Base-by-base conservation (phyloP, 2,329 filamentous ascomycete species). In the Podosphaera leucotricha region DNA sequence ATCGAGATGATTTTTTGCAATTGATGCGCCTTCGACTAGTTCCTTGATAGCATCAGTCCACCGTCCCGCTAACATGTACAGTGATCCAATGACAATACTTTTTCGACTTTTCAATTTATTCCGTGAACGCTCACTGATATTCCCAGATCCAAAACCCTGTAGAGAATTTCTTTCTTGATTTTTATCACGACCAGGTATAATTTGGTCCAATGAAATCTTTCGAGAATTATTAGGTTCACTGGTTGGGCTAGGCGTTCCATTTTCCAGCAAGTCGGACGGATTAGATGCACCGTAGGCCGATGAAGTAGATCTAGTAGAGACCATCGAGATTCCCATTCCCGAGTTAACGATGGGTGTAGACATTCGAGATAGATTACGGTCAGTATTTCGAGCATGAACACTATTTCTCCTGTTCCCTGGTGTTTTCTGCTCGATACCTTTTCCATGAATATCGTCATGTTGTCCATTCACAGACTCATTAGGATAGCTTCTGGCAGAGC, bases 41-140 rank as follows among this genome's bases (percentile, higher is more conserved):
- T 92, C 83, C 57, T 75, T 80, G 39, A 95, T 60, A 6, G 87
- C 86, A 61, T 95, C 86, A 41, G 69, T 72, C 85, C 90, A 94
- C 49, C 85, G 75, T 21, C 90, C 90, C 44, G 84, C 80, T 60
- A 86, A 80, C 52, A 98, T 71, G 58, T 87, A 92, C 50, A 94
- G 66, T 15, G 80, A 84, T 1, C 83, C 87, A 51, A 92, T 68
- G 7, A 92, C 71, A 46, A 94, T 77, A 19, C 75, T 74, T 13
- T 82, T 71, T 44, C 87, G 75, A 22, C 80, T 79, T 59, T 80
- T 86, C 24, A 83, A 83, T 58, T 83, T 84, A 52, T 78, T 77
- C 48, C 83, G 77, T 57, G 76, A 80, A 49, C 80, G 69, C 56
- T 93, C 84, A 51, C 77, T 80, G 47, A 79, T 65, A 45, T 79